Evolutionary conservation across 2,329 filamentous ascomycete species (phyloP), one percentile per base, ranked within the genome.

Genomic region (Rhynchosporium graminicola): DNA sequence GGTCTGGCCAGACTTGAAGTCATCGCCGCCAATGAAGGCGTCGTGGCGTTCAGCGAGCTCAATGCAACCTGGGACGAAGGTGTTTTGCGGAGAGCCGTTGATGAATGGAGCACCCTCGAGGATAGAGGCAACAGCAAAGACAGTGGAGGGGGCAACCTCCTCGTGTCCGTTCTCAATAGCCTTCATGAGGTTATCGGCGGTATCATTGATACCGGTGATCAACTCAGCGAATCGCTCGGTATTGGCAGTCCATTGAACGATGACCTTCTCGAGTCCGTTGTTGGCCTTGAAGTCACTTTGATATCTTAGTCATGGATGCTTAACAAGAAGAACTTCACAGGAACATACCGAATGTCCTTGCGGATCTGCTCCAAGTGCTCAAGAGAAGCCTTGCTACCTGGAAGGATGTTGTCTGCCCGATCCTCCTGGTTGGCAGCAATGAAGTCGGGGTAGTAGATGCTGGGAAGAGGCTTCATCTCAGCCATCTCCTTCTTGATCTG

Each of bases 1-100:
- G 76, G 95, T 99, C 83, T 99, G 95, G 67, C 95, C 95, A 66
- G 95, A 98, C 83, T 99, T 99, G 88, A 99, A 99, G 80, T 99
- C 95, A 73, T 99, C 95, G 68, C 95, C 95, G 63, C 95, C 95
- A 73, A 99, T 92, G 81, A 96, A 99, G 66, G 93, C 87, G 62
- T 85, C 83, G 78, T 96, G 87, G 78, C 89, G 83, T 81, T 96
- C 91, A 28, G 95, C 95, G 63, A 99, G 87, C 74, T 94, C 83
- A 70, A 98, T 88, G 64, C 89, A 91, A 73, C 95, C 95, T 8
- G 94, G 94, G 26, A 99, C 94, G 73, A 99, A 98, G 48, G 95
- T 99, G 84, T 99, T 99, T 79, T 99, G 95, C 40, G 95, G 95
- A 67, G 95, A 99, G 63, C 95, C 95, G 78, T 99, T 99, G 87